A percentile compares a stretch with the other conserved stretches of the same genome.
These are phyloP conservation scores for Amanita rimosa DNA, from an alignment of 768 basidiomycete genomes.

Conservation along the genomic window DNA sequence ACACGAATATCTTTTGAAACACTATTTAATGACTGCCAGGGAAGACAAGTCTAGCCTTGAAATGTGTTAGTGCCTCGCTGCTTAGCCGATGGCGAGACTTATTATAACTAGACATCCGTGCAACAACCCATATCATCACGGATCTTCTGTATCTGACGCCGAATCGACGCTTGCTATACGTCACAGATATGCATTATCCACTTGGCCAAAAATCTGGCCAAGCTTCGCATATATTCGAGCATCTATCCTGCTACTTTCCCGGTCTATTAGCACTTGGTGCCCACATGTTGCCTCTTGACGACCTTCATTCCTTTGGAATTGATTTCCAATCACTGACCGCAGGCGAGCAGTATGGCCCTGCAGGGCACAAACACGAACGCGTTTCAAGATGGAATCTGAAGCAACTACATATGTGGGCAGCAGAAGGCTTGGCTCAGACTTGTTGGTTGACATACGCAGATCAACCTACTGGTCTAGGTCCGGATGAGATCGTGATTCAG, in stretches of 20 bases:
- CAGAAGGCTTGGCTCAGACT: slow-evolving; percentile 60
- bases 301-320: slow-evolving; percentile 37
- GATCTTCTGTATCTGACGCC: slow-evolving; percentile 61
- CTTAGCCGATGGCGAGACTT: not conserved
- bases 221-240: slow-evolving; percentile 49
- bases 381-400: slow-evolving; percentile 40
- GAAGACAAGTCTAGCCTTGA: slow-evolving; percentile 48
- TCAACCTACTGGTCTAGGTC: slow-evolving; percentile 54
- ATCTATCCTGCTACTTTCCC: slow-evolving; percentile 70
- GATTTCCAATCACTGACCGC: slow-evolving; percentile 31
- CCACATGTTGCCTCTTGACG: slow-evolving; percentile 45
- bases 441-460: slow-evolving; percentile 68
- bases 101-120: slow-evolving; percentile 36
- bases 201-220: slow-evolving; percentile 17
- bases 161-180: slow-evolving; percentile 53
- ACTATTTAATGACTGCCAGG: slow-evolving; percentile 55
- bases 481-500: slow-evolving; percentile 44
- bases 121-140: slow-evolving; percentile 50
- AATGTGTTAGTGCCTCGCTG: slow-evolving; percentile 42
- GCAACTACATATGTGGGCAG: slow-evolving; percentile 65
- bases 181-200: slow-evolving; percentile 37
- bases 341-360: slow-evolving; percentile 21
- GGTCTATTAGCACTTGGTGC: slow-evolving; percentile 66
- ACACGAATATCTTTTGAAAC: slow-evolving; percentile 71
- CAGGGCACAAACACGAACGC: slow-evolving; percentile 20